Evolutionary conservation across 1,284 basidiomycete species (phyloP).

Genomic region (Apiotrichum akiyoshidainum): DNA sequence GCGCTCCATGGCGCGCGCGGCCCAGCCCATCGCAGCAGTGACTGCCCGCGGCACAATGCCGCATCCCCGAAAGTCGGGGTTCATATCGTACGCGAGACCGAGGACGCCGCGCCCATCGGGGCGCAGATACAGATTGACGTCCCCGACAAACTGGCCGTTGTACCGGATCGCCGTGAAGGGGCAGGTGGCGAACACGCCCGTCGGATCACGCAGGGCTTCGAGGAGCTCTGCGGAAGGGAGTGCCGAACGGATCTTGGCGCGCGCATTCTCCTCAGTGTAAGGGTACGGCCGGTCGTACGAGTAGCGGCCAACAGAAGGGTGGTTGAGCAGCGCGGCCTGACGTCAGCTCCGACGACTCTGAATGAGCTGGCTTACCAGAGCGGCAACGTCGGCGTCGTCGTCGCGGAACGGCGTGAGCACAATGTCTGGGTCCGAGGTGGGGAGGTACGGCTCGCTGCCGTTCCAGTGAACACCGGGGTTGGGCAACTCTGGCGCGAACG

Average conservation of each 20-base stretch:
- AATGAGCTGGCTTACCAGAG: neutral
- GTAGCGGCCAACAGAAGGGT: slow-evolving; percentile 2
- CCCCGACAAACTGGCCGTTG: neutral
- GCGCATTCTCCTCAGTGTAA: neutral
- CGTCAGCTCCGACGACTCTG: neutral
- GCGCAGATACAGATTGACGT: neutral
- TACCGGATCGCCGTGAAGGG: slow-evolving; percentile 3
- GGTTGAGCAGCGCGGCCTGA: neutral
- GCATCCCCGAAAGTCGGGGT: neutral
- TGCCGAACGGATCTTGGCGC: neutral
- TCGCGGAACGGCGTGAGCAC: slow-evolving; percentile 2
- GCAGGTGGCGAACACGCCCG: neutral
- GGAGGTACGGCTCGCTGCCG: slow-evolving; percentile 6
- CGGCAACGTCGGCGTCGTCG: neutral
- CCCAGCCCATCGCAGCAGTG: too few relatives aligned
- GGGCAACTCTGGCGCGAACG: neutral
- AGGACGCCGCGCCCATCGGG: neutral
- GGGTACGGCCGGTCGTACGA: slow-evolving; percentile 3
- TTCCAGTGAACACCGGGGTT: neutral
- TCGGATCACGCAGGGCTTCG: neutral
- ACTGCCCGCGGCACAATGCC: too few relatives aligned
- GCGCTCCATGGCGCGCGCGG: too few relatives aligned
- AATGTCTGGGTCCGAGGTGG: neutral
- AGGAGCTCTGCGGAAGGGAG: neutral
- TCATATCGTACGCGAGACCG: neutral